Base-by-base conservation (phyloP, 495 filamentous ascomycete species). In the Aspergillus conjunctus region DNA sequence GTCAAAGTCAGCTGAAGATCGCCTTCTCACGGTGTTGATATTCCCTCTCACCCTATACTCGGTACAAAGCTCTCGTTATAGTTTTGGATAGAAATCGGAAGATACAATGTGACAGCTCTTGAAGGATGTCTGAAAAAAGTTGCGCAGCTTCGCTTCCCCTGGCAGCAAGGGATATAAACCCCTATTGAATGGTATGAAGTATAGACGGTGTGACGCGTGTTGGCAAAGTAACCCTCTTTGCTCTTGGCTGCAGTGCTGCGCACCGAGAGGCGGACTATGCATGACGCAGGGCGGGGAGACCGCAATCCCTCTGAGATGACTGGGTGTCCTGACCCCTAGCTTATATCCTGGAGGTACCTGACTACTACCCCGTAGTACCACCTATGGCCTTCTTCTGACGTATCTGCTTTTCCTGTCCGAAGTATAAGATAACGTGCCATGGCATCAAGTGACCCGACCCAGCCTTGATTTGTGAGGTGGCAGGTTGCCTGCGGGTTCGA, bases 121-220 rank as follows among this genome's bases (percentile, higher is more conserved):
- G 5, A 21, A 20, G 17, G 44, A 48, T 48, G 4, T 21, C n/a
- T 22, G 5, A 17, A 21, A 46, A 21, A 21, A 8, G 15, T 48
- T 48, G 5, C 12, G 18, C 44, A 48, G 18, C 18, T 17, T 21
- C n/a, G 17, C 11, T 44, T 21, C 26, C n/a, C 49, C 17, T 51
- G 32, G 34, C 50, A 53, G 51, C 41, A 59, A 63, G 51, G 58
- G 57, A 51, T 58, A 31, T 50, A 37, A 50, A 57, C 4, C 44
- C 57, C 48, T 54, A 48, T 54, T 43, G 22, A 53, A 43, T 37
- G 11, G 26, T 49, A 53, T 62, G 45, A 30, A 46, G 46, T 26
- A 33, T 48, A 58, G 62, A 69, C 63, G 59, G 64, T 66, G 64
- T 69, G 63, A 69, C 67, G 63, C 59, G 67, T 26, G 26, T 66